Conservation (phyloP, 352 stramenopile genomes). For the Pythium insidiosum region DNA sequence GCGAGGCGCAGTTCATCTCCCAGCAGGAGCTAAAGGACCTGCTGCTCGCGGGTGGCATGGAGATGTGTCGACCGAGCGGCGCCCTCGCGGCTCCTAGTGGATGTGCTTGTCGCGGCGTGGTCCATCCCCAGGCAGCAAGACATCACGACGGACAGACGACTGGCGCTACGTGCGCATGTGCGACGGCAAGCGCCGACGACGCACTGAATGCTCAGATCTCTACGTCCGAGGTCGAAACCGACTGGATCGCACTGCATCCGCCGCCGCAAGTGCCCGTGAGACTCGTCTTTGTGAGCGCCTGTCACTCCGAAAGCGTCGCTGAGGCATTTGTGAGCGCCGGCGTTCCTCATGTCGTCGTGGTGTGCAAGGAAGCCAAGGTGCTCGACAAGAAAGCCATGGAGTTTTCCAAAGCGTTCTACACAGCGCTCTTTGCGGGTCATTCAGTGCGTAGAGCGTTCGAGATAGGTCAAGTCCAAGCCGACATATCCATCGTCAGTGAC, state of each 20-base stretch:
- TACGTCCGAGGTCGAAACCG: slow-evolving; percentile 39
- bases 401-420: slow-evolving; percentile 87
- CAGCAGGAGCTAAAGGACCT: slow-evolving; percentile 72
- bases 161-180: too few relatives aligned
- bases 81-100: too few relatives aligned
- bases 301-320: slow-evolving; percentile 82
- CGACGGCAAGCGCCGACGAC: too few relatives aligned
- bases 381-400: slow-evolving; percentile 83
- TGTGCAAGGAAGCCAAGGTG: slow-evolving; percentile 80
- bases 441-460: slow-evolving; percentile 76
- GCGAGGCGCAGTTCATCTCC: slow-evolving; percentile 77
- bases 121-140: not conserved
- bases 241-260: slow-evolving; percentile 29
- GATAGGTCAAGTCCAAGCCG: slow-evolving; percentile 72
- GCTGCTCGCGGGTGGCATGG: slow-evolving; percentile 53
- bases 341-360: slow-evolving; percentile 87
- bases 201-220: slow-evolving; percentile 4
- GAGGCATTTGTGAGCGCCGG: slow-evolving; percentile 85
- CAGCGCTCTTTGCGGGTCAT: slow-evolving; percentile 70
- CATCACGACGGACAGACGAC: not conserved
- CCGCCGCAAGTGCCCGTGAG: slow-evolving; percentile 42
- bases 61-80: slow-evolving; percentile 12
- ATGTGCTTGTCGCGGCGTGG: not conserved
- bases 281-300: slow-evolving; percentile 88
- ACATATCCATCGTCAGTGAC: slow-evolving; percentile 46